A percentile compares a stretch with the other conserved stretches of the same genome.
Conservation (phyloP, 176 grass and related monocot genomes). For the Raddia guianensis region DNA sequence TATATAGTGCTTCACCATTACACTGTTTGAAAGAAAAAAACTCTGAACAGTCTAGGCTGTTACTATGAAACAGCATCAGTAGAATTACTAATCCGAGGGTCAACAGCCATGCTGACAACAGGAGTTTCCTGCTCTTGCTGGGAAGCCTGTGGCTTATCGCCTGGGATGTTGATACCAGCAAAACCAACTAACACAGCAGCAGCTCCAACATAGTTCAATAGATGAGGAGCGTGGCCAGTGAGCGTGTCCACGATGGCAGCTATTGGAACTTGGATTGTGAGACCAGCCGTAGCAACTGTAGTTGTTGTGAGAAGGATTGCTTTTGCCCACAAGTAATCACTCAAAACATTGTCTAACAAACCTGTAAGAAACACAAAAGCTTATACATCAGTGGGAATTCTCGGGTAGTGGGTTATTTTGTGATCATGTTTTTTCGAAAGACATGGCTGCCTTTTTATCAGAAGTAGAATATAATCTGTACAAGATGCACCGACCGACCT, state of each 20-base stretch:
- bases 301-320: constrained; percentile 91
- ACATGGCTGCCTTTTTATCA: no score
- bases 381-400: constrained; percentile 23
- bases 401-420: background rate
- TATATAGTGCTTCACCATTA: background rate
- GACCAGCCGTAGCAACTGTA: constrained; percentile 90
- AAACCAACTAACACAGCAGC: constrained; percentile 84
- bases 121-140: constrained; percentile 53
- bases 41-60: background rate
- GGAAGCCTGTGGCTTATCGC: constrained; percentile 34
- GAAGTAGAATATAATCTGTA: no score
- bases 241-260: constrained; percentile 83
- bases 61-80: constrained; percentile 34
- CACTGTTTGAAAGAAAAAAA: background rate
- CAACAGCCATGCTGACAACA: constrained; percentile 45
- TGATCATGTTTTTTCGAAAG: background rate
- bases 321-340: constrained; percentile 95
- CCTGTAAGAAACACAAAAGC: constrained; percentile 50
- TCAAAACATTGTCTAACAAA: constrained; percentile 94
- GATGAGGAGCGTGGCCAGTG: constrained; percentile 75
- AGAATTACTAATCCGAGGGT: constrained; percentile 25
- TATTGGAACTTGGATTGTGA: constrained; percentile 93
- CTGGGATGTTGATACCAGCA: constrained; percentile 81
- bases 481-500: no score
- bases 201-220: constrained; percentile 72